Percentiles rank a stretch among this genome's conserved stretches.
phyloP scores from a whole-genome alignment of 495 filamentous ascomycete genomes.

The Penicillium crystallinum region DNA sequence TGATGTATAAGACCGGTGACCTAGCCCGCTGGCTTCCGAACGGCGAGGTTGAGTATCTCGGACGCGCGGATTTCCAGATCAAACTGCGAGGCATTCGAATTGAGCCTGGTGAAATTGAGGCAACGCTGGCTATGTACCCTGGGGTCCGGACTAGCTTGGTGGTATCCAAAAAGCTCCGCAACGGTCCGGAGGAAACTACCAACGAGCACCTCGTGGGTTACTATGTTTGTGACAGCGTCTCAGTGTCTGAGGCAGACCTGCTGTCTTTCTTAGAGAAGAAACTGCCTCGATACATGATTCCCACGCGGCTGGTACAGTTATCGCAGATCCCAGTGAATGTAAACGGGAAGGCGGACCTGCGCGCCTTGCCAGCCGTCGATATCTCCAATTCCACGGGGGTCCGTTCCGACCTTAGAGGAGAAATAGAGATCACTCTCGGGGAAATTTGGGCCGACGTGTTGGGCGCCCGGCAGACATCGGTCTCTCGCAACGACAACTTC shows the following conservation, averaged over 20 bases:
- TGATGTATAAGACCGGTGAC: not conserved
- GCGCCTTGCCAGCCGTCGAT: not conserved
- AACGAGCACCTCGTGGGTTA: not conserved
- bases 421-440: not conserved
- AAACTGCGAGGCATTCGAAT: not conserved
- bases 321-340: not conserved
- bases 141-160: not conserved
- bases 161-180: not conserved
- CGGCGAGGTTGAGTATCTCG: not conserved
- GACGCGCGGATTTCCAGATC: not conserved
- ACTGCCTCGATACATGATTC: not conserved
- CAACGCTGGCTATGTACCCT: not conserved
- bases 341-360: not conserved
- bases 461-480: not conserved
- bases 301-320: not conserved
- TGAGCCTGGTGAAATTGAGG: not conserved
- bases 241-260: not conserved
- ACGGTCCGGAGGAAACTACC: not conserved
- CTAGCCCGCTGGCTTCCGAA: not conserved
- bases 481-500: not conserved
- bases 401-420: not conserved
- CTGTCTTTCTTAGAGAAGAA: not conserved
- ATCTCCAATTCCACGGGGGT: not conserved
- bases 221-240: not conserved
- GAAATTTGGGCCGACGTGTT: not conserved